Evolutionary conservation across 371 early-diverging fungal genomes (phyloP), one percentile per base, ranked within the genome.

Genomic region (Mortierella sp.): DNA sequence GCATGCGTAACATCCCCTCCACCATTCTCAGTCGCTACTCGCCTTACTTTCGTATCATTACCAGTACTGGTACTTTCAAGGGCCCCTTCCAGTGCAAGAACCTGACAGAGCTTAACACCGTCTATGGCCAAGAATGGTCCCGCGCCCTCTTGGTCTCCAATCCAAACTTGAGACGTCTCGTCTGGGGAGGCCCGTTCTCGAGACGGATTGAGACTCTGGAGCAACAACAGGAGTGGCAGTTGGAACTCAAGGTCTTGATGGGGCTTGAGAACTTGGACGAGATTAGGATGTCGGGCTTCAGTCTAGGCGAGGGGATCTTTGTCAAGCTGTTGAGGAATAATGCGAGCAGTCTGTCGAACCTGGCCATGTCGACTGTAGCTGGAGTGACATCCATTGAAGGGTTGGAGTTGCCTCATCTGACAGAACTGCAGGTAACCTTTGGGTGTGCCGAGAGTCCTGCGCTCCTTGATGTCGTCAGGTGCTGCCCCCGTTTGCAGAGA

Each of bases 111-210:
- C 79, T 83, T 44, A 79, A 56, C 8, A 83, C 83, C 24, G 83
- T 79, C 63, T 83, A 83, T 70, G 83, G 83, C 18, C 83, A 83
- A 49, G 83, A 83, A 55, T 83, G 83, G 83, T 79, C 83, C 41
- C 72, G 83, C 18, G 79, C 76, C 1, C 55, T 83, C 4, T 38
- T 83, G 24, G 68, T 76, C 18, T 73, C 76, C 8, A 83, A 83
- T 71, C 83, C 79, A 10, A 79, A 79, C 8, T 55, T 83, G 63
- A 79, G 76, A 48, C 70, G 83, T 29, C 79, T 83, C 4, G 76
- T 76, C 54, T 83, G 83, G 83, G 83, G 79, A 43, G 83, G 83
- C 10, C 83, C 83, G 11, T 79, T 76, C 56, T 58, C 76, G 38
- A 38, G 83, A 10, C 41, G 76, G 6, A 83, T 83, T 49, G 83